phyloP scores from a whole-genome alignment of 257 asterid genomes.

The Solanum verrucosum region DNA sequence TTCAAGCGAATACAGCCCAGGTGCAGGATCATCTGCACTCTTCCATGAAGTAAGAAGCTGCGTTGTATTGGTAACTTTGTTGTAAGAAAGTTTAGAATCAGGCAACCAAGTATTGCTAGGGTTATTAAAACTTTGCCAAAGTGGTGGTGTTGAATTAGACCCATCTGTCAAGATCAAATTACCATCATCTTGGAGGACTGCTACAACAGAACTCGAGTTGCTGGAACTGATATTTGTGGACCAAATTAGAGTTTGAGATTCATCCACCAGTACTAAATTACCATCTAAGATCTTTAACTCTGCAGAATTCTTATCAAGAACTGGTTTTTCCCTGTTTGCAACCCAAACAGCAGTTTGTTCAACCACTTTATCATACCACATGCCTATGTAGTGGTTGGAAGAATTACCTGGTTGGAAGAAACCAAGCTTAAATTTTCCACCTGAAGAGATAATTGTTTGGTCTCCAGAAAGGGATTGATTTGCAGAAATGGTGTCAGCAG shows the following conservation, averaged over 20 bases:
- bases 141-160: constrained; percentile 3
- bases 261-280: constrained; percentile 30
- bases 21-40: constrained; percentile 63
- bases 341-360: constrained; percentile 29
- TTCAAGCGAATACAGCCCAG: constrained; percentile 62
- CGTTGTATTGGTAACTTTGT: constrained; percentile 28
- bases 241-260: constrained; percentile 32
- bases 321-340: constrained; percentile 27
- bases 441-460: constrained; percentile 21
- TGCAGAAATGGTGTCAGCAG: constrained; percentile 30
- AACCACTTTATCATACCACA: constrained; percentile 25
- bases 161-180: constrained; percentile 45
- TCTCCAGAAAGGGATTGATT: constrained; percentile 30
- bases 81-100: constrained; percentile 43
- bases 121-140: constrained; percentile 63
- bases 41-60: constrained; percentile 72
- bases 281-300: constrained; percentile 16
- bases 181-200: constrained; percentile 52
- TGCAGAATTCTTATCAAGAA: constrained; percentile 15
- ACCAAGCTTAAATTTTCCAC: constrained; percentile 27
- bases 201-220: constrained; percentile 25
- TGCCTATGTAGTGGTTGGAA: constrained; percentile 24
- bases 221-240: constrained; percentile 30
- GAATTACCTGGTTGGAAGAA: constrained; percentile 27
- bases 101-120: constrained; percentile 68